A percentile compares a stretch with the other conserved stretches of the same genome.
Evolutionary conservation across 352 stramenopile species (phyloP).

Genomic region (Phytophthora pistaciae): DNA sequence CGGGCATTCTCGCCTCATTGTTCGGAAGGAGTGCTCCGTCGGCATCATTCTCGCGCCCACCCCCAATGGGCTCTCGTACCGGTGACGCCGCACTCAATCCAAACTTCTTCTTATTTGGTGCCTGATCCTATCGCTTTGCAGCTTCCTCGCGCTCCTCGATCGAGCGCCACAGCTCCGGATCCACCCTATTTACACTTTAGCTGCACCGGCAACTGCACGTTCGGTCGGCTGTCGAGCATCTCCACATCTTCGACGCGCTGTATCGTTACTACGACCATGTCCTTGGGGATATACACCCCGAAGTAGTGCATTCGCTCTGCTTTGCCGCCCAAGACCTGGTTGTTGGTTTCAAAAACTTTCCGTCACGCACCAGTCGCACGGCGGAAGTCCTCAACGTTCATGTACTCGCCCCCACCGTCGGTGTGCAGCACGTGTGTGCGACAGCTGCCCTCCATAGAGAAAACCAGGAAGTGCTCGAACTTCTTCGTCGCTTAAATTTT

Average conservation of each 20-base stretch:
- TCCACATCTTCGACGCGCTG: neutral
- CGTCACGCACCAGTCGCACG: neutral
- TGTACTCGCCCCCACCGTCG: neutral
- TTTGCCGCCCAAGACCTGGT: conserved; percentile 28
- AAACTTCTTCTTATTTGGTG: too few species aligned
- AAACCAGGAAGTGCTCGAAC: neutral
- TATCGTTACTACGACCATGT: neutral
- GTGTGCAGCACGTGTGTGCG: neutral
- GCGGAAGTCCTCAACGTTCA: neutral
- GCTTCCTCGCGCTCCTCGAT: too few species aligned
- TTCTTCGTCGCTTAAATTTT: neutral
- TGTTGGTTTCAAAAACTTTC: neutral
- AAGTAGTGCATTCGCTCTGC: neutral
- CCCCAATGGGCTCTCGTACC: too few species aligned
- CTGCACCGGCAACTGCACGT: too few species aligned
- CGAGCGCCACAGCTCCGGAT: too few species aligned
- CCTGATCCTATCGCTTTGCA: neutral
- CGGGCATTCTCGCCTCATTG: too few species aligned
- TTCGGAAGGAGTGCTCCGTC: too few species aligned
- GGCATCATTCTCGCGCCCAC: too few species aligned
- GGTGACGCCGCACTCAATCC: too few species aligned
- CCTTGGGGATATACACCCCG: neutral
- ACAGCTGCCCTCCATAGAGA: neutral
- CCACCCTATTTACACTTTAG: too few species aligned
- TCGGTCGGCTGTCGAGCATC: too few species aligned